Evolutionary conservation across 805 yeast species (phyloP).

Genomic region (Starmerella vaccinii): DNA sequence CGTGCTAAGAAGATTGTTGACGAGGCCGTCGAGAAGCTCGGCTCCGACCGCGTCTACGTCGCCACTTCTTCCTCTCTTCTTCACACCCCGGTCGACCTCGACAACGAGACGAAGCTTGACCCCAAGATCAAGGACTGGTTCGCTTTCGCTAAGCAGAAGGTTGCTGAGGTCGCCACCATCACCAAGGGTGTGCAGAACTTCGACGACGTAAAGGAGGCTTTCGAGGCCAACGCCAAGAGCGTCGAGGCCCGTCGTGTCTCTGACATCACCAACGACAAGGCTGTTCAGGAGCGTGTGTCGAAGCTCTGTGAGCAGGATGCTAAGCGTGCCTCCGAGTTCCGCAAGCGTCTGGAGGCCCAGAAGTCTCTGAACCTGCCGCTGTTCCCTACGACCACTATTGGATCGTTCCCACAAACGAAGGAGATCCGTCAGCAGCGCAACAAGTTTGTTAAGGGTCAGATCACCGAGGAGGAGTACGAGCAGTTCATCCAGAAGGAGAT

Average conservation of each 20-base stretch:
- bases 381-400: constrained; percentile 99
- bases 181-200: constrained; percentile 76
- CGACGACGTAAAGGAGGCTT: constrained; percentile 54
- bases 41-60: constrained; percentile 60
- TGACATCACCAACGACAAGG: constrained; percentile 79
- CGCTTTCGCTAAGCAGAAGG: constrained; percentile 96
- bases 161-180: constrained; percentile 78
- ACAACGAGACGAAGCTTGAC: constrained; percentile 81
- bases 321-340: constrained; percentile 79
- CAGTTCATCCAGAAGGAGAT: constrained; percentile 94
- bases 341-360: constrained; percentile 79
- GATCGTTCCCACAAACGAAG: constrained; percentile 99
- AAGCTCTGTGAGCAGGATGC: constrained; percentile 54
- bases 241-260: constrained; percentile 79
- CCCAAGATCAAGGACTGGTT: constrained; percentile 93
- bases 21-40: constrained; percentile 74
- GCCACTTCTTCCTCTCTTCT: constrained; percentile 93
- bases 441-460: constrained; percentile 94
- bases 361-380: constrained; percentile 84
- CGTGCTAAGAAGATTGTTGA: constrained; percentile 74
- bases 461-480: constrained; percentile 91
- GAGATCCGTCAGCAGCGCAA: constrained; percentile 98
- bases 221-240: constrained; percentile 79
- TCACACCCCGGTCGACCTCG: constrained; percentile 97
- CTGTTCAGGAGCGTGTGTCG: constrained; percentile 80